Conservation (phyloP, 2,329 filamentous ascomycete genomes). For the Colletotrichum sp. region DNA sequence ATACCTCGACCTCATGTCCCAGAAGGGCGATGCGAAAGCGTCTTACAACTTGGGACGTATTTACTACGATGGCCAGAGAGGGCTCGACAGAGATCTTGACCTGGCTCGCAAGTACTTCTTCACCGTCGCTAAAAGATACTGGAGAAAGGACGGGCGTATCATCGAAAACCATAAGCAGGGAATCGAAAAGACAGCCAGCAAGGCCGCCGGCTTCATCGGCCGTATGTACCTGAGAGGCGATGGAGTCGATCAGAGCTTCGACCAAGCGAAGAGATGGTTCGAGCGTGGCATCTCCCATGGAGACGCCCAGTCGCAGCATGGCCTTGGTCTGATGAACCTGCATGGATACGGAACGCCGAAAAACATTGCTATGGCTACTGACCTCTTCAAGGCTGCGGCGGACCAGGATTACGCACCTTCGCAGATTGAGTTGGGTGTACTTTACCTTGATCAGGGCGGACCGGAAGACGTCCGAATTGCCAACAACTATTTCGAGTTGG, state of each 20-base stretch:
- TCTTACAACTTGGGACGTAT: constrained; percentile 86
- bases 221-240: constrained; percentile 91
- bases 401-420: constrained; percentile 82
- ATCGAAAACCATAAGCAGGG: constrained; percentile 71
- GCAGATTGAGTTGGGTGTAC: constrained; percentile 80
- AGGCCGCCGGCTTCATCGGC: constrained; percentile 86
- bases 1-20: constrained; percentile 87
- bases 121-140: constrained; percentile 79
- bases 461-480: constrained; percentile 75
- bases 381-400: constrained; percentile 78
- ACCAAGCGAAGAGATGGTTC: constrained; percentile 82
- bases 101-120: constrained; percentile 83
- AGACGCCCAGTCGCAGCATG: constrained; percentile 85
- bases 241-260: constrained; percentile 79
- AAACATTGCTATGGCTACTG: constrained; percentile 74
- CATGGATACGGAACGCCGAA: constrained; percentile 73
- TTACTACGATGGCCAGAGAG: constrained; percentile 85
- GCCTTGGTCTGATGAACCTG: constrained; percentile 82
- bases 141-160: constrained; percentile 78
- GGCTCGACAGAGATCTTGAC: constrained; percentile 74
- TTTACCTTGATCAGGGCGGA: constrained; percentile 85
- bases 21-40: constrained; percentile 87
- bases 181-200: constrained; percentile 80
- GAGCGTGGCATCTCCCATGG: constrained; percentile 76
- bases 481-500: constrained; percentile 86